Evolutionary conservation across 176 grass and related monocot genomes (phyloP), one percentile per base, ranked within the genome.

Genomic region (Oryza meridionalis): DNA sequence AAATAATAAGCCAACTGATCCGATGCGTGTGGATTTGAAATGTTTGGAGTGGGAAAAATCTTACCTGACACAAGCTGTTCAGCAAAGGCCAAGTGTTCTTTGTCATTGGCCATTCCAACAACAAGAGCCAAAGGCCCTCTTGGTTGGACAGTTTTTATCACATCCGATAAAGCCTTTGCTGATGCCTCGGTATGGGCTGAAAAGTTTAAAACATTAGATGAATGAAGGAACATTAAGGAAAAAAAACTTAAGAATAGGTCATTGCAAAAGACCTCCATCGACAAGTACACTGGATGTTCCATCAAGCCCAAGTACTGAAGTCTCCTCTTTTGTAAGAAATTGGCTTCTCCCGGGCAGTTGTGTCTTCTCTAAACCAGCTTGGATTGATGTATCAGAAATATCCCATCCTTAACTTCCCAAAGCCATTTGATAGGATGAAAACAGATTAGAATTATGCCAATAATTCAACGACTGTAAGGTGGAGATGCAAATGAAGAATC

Each of bases 131-230:
- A 61, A 63, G 83, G 87, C 5, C 91, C 91, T 35, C 85, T 66
- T 9, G 64, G 85, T 76, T 86, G 84, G 11, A 88, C 82, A 17
- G 75, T 86, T 79, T 59, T 47, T 84, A 98, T 86, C 65, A 98
- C 85, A 0, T 87, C 93, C 6, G 87, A 83, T 62, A 95, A 85
- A 47, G 88, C 91, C 88, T 95, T 91, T 4, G 93, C 96, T 58
- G 96, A 95, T 73, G 91, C 96, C 80, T 95, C 91, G 0, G 92
- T 95, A 72, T 98, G 91, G 43, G 96, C 93, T 98, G 91, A 66
- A 89, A 88, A 38, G 69, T 50, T 81, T 29, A 11, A 16, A 78
- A 46, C 22, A 78, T 88, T 21, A 90, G 35, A 21, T 83, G 14
- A 71, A 53, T 31, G 70, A 76, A 6, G 27, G 9, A 42, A 32